Base-by-base conservation (phyloP, 257 asterid species). In the Agastache rugosa region DNA sequence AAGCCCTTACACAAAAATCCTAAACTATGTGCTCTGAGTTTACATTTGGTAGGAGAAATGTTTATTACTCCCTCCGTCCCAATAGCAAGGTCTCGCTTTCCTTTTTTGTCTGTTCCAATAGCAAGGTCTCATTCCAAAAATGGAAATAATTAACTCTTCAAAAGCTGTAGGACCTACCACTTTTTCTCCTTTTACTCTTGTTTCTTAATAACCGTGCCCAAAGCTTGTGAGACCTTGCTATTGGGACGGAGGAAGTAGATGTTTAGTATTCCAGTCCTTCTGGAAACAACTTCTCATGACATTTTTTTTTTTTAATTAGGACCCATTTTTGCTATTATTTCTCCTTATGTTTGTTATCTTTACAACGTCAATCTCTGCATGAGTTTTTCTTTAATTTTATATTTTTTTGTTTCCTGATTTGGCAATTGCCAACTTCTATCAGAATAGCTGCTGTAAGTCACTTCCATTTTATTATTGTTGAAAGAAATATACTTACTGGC, bases 401-500 rank as follows among this genome's bases (percentile, higher is more conserved):
- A 5, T 31, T 31, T 31, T 5, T 31, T 31, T 31, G 37, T 22
- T 73, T 34, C 9, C 19, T 56, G 50, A 61, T 58, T 56, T 58
- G 29, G 25, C 22, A n/a, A 42, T 61, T 37, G 69, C 72, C 69
- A 51, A 42, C 61, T 67, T 68, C 58, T 70, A 41, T 60, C 37
- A 6, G 39, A 54, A 9, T 45, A 41, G 17, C 68, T 68, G 50
- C 50, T 74, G 70, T 47, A 63, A 22, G 37, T 34, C 19, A 63
- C 55, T 77, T 35, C 25, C 56, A 6, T 61, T 71, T 69, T 65
- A 15, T 72, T 62, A 60, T 29, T 39, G 68, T 74, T 63, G 77
- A 71, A 62, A 65, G 34, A 39, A 56, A 44, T 67, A 37, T 62
- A 29, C 67, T 80, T 72, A 76, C 56, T 8, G 19, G 7, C 58